Conservation (phyloP, 306 rosid genomes). For the Lathyrus sativus region DNA sequence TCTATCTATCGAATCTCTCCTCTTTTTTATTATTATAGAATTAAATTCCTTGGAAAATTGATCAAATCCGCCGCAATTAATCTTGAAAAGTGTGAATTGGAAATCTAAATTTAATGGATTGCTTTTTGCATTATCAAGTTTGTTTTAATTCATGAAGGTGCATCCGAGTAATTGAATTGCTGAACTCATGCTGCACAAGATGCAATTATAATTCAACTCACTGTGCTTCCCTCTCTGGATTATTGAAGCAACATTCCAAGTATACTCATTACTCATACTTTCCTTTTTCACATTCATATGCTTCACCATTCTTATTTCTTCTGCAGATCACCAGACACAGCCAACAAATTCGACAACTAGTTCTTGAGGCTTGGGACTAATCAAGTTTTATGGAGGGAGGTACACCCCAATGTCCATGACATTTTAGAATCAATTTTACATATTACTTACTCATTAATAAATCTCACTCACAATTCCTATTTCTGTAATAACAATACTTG, state of each 20-base stretch:
- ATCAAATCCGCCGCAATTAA: too few relatives aligned
- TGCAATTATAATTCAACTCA: conserved; percentile 76
- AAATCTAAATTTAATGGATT: too few relatives aligned
- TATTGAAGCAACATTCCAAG: conserved; percentile 71
- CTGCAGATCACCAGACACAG: neutral
- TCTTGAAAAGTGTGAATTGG: too few relatives aligned
- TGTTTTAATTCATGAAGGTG: conserved; percentile 60
- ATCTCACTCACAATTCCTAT: neutral
- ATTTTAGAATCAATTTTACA: neutral
- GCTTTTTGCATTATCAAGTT: too few relatives aligned
- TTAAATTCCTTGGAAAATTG: too few relatives aligned
- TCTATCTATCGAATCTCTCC: too few relatives aligned
- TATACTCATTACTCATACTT: conserved; percentile 22
- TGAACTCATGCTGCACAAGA: conserved; percentile 78
- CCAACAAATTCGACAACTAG: neutral
- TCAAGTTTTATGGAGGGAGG: neutral
- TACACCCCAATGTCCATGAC: neutral
- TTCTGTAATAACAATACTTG: neutral
- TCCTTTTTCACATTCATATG: neutral
- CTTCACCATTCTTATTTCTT: neutral
- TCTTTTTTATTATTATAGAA: too few relatives aligned
- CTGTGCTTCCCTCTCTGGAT: conserved; percentile 85
- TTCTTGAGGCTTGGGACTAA: neutral
- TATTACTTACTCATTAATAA: neutral
- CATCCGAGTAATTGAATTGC: conserved; percentile 60